These are phyloP conservation scores for Hericium coralloides DNA, from an alignment of 768 basidiomycete genomes.

Conservation along the genomic window DNA sequence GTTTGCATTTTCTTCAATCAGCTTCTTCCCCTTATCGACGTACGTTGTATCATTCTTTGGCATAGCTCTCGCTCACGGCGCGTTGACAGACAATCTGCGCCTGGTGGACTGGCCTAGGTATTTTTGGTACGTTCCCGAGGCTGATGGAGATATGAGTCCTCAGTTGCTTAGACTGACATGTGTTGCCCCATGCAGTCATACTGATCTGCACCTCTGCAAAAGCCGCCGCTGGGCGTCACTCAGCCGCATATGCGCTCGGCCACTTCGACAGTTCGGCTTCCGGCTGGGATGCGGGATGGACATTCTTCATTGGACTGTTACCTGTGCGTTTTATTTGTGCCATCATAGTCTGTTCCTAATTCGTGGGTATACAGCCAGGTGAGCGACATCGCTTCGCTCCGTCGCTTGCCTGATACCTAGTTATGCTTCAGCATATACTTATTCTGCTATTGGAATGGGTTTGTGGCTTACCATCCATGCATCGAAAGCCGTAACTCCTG, in stretches of 20 bases:
- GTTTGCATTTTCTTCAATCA: slow-evolving; percentile 51
- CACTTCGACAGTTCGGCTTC: slow-evolving; percentile 55
- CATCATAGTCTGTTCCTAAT: no score
- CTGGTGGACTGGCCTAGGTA: slow-evolving; percentile 53
- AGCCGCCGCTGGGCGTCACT: slow-evolving; percentile 44
- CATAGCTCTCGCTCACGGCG: background rate
- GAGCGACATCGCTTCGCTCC: slow-evolving; percentile 11
- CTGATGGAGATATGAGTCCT: background rate
- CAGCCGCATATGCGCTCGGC: slow-evolving; percentile 46
- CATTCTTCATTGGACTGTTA: slow-evolving; percentile 57
- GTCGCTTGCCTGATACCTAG: background rate
- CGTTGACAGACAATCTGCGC: slow-evolving; percentile 41
- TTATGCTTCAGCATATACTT: slow-evolving; percentile 39
- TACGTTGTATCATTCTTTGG: slow-evolving; percentile 15
- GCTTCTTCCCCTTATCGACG: slow-evolving; percentile 41
- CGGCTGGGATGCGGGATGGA: slow-evolving; percentile 61
- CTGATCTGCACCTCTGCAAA: slow-evolving; percentile 48
- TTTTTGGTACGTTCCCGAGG: slow-evolving; percentile 29
- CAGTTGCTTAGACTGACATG: background rate
- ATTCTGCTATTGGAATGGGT: slow-evolving; percentile 58
- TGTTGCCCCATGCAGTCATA: slow-evolving; percentile 31
- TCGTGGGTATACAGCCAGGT: background rate
- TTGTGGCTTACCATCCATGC: background rate
- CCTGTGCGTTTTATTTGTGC: slow-evolving; percentile 29
- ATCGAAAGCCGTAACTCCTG: background rate